Evolutionary conservation across 2,329 filamentous ascomycete genomes (phyloP), one percentile per base, ranked within the genome.

Genomic region (Nemania sp.): DNA sequence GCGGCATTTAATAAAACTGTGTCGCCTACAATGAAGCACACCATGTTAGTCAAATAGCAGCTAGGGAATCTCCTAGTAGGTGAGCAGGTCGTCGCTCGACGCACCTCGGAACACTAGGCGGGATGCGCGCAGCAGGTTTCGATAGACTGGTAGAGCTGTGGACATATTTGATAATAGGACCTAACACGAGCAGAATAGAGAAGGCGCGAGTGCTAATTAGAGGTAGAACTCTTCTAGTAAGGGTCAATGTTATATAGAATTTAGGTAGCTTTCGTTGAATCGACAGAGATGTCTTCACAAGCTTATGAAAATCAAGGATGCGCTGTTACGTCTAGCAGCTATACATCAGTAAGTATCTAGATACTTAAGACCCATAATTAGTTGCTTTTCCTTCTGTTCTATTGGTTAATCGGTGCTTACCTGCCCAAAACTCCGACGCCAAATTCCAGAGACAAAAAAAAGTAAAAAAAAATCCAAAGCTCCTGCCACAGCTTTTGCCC

Each of bases 31-130:
- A n/a, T 29, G 49, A 22, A 11, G n/a, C 29, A 43, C 11, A 67
- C 57, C 29, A 32, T 35, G 41, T 64, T 52, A 49, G 35, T 10
- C 20, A 41, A 15, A 20, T 27, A 35, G 15, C 10, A 22, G 10
- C 0, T 5, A 20, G 11, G 38, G 20, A n/a, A 27, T 29, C 4
- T 1, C n/a, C 18, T 1, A 1, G 11, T 3, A 3, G 6, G 27
- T 5, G 38, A 29, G 35, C 6, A 38, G 51, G 43, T n/a, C 35
- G 10, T 32, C 18, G 32, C 35, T 20, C 22, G 47, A 64, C 76
- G 38, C 83, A 95, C 94, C 93, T 83, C 91, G 84, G 78, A 99
- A 99, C 68, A 94, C 94, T 72, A 97, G 85, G 71, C 90, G 86
- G 38, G 93, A 89, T 24, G 94, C 92, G 70, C 95, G 93, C 74